Evolutionary conservation across 345 rosid species (phyloP).

Genomic region (Kandelia obovata): DNA sequence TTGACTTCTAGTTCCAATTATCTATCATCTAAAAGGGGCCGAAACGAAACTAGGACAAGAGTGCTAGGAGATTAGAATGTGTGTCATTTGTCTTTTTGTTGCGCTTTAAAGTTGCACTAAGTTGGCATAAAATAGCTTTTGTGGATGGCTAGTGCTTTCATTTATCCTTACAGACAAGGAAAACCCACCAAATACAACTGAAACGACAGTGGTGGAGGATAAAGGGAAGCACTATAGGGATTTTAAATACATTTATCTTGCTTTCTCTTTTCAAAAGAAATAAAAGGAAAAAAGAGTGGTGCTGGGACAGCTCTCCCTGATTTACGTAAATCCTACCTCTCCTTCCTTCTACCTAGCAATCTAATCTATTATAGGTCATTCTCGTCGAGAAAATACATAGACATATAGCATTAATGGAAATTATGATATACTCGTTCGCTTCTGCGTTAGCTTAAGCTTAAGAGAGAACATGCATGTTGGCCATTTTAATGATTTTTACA

Average conservation of each 20-base stretch:
- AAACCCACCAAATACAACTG: conserved; percentile 43
- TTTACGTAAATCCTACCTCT: background rate
- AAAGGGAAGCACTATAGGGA: conserved; percentile 28
- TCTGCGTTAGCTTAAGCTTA: too few species aligned
- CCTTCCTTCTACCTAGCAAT: too few species aligned
- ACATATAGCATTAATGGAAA: too few species aligned
- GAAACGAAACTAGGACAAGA: conserved; percentile 2
- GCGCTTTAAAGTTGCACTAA: conserved; percentile 28
- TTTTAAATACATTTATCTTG: conserved; percentile 6
- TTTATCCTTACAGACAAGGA: conserved; percentile 44
- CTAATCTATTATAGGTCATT: too few species aligned
- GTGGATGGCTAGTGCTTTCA: conserved; percentile 41
- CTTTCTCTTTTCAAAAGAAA: background rate
- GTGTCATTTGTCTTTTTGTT: conserved; percentile 2
- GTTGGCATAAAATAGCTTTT: conserved; percentile 32
- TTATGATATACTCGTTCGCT: too few species aligned
- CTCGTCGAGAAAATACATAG: too few species aligned
- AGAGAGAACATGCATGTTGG: too few species aligned
- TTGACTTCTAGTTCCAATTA: background rate
- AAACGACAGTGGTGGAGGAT: conserved; percentile 45
- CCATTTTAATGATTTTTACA: too few species aligned
- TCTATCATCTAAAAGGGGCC: background rate
- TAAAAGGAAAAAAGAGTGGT: conserved; percentile 3
- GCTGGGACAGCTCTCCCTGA: conserved; percentile 5
- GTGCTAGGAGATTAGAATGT: conserved; percentile 12